Percentiles rank a stretch among this genome's conserved stretches.
These are phyloP conservation scores for Alternaria infectoria DNA, from an alignment of 2,329 filamentous ascomycete species.

Conservation along the genomic window DNA sequence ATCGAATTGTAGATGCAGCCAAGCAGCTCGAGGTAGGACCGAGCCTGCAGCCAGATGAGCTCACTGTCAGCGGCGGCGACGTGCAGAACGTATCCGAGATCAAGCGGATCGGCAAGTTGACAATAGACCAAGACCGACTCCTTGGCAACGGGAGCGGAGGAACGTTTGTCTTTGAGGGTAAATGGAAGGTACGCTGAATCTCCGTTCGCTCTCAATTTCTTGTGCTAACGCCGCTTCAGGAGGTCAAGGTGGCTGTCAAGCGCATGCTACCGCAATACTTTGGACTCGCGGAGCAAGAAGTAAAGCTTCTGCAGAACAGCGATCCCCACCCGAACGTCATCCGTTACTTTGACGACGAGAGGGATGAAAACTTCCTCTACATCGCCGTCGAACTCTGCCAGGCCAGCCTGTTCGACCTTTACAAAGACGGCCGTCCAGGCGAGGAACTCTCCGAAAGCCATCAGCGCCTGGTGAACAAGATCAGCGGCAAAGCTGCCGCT, in stretches of 20 bases:
- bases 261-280: conserved; percentile 96
- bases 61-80: conserved; percentile 51
- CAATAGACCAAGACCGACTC: conserved; percentile 65
- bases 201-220: not conserved
- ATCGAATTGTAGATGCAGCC: conserved; percentile 49
- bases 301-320: conserved; percentile 85
- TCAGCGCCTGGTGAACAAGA: conserved; percentile 72
- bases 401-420: conserved; percentile 88
- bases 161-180: conserved; percentile 95
- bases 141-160: conserved; percentile 87
- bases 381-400: conserved; percentile 95
- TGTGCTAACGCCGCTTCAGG: conserved; percentile 47
- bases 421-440: conserved; percentile 66
- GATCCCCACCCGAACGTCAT: conserved; percentile 97
- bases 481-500: conserved; percentile 76
- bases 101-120: conserved; percentile 66
- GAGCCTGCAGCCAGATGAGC: conserved; percentile 48
- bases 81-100: conserved; percentile 56
- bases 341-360: conserved; percentile 91
- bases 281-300: conserved; percentile 93
- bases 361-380: conserved; percentile 88
- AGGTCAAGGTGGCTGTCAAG: conserved; percentile 92
- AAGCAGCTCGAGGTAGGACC: conserved; percentile 44
- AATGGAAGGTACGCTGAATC: conserved; percentile 67
- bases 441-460: conserved; percentile 64